Percentiles rank a stretch among this genome's conserved stretches.
Conservation (phyloP, 192 early-diverging fungal genomes). For the Rhizophagus clarus region DNA sequence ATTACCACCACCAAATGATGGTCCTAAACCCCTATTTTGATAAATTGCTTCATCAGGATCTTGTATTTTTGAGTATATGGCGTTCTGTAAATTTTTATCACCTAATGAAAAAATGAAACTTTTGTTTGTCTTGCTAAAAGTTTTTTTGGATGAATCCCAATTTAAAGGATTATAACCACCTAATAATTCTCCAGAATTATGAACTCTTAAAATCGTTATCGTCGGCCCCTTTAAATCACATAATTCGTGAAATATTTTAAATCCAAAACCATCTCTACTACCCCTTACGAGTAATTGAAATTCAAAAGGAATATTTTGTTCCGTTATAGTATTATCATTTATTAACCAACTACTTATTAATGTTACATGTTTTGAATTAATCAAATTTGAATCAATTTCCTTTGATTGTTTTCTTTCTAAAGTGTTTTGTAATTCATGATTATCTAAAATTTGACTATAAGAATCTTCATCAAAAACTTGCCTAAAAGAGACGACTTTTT, state of each 20-base stretch:
- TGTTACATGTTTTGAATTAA: not conserved
- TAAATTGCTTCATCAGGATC: not conserved
- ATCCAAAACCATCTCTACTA: not conserved
- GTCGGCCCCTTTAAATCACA: constrained; percentile 14
- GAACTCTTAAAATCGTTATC: not conserved
- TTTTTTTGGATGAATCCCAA: not conserved
- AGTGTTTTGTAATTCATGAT: not conserved
- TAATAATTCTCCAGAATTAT: not conserved
- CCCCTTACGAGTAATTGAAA: not conserved
- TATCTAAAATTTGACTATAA: not conserved
- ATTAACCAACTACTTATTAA: not conserved
- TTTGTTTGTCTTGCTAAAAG: not conserved
- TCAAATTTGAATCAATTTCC: not conserved
- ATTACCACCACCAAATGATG: not conserved
- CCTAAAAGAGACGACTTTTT: not conserved
- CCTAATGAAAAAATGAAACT: constrained; percentile 1
- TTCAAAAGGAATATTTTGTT: not conserved
- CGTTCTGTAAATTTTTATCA: not conserved
- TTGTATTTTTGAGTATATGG: not conserved
- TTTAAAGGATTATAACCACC: constrained; percentile 30
- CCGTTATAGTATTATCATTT: not conserved
- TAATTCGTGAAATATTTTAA: not conserved
- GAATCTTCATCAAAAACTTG: not conserved
- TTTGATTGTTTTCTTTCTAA: not conserved
- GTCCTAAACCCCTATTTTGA: not conserved